phyloP scores from a whole-genome alignment of 2,329 filamentous ascomycete genomes.

The Botrytis tulipae region DNA sequence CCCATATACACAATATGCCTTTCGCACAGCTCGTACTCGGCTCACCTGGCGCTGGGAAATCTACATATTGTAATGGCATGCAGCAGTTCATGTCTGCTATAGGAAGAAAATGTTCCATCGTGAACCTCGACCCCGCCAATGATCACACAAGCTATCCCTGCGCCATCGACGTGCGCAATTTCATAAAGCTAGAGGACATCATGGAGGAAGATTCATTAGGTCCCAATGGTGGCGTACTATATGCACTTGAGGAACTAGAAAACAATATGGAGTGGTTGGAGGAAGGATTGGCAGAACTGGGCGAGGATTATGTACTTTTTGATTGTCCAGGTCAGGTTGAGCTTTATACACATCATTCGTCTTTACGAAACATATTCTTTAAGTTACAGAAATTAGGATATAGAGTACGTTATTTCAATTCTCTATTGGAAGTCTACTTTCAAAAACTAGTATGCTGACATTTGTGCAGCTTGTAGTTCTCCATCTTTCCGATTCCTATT shows the following conservation, averaged over 20 bases:
- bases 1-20: constrained; percentile 32
- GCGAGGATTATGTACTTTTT: constrained; percentile 90
- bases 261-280: constrained; percentile 92
- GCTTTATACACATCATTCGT: constrained; percentile 92
- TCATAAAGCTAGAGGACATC: constrained; percentile 89
- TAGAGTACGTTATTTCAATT: constrained; percentile 60
- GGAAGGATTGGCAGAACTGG: constrained; percentile 72
- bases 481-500: constrained; percentile 91
- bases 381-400: constrained; percentile 88
- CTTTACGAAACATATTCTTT: constrained; percentile 87
- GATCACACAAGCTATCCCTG: constrained; percentile 86
- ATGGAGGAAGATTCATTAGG: constrained; percentile 90
- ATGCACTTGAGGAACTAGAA: constrained; percentile 92
- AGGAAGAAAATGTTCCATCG: constrained; percentile 87
- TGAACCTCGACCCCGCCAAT: constrained; percentile 97
- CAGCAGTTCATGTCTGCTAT: constrained; percentile 97
- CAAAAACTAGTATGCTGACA: constrained; percentile 30
- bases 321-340: constrained; percentile 98
- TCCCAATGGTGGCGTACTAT: constrained; percentile 88
- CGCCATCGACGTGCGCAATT: constrained; percentile 83
- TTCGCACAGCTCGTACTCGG: constrained; percentile 70
- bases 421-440: constrained; percentile 12
- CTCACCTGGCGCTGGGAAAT: constrained; percentile 94
- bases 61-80: constrained; percentile 98
- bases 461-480: constrained; percentile 76